Evolutionary conservation across 495 filamentous ascomycete species (phyloP).

Genomic region (Astrocystis sublimbata): DNA sequence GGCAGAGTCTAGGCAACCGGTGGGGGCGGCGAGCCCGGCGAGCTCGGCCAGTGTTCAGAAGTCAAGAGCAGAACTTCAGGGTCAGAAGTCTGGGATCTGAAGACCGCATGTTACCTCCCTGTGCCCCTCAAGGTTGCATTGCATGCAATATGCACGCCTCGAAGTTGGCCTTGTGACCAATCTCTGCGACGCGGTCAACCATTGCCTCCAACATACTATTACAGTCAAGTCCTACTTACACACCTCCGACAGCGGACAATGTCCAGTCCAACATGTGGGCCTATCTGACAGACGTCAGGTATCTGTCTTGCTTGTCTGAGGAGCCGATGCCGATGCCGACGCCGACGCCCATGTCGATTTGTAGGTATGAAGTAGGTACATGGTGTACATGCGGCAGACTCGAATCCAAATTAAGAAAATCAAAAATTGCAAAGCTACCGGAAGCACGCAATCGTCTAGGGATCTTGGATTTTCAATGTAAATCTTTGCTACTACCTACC

Average conservation of each 20-base stretch:
- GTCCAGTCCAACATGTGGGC: no score
- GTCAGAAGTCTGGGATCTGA: no score
- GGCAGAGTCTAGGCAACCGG: neutral
- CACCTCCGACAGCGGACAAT: slow-evolving; percentile 11
- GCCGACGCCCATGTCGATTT: no score
- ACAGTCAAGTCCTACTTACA: no score
- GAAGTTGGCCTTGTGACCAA: slow-evolving; percentile 8
- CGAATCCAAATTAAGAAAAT: neutral
- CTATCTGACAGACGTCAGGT: no score
- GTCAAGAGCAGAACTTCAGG: neutral
- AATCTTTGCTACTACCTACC: slow-evolving; percentile 4
- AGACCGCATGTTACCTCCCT: neutral
- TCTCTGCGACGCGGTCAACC: neutral
- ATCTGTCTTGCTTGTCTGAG: no score
- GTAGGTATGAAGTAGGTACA: no score
- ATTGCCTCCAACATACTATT: neutral
- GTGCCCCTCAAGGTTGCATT: neutral
- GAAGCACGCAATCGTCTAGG: neutral
- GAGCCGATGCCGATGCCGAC: no score
- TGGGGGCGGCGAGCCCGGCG: neutral
- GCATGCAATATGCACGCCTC: neutral
- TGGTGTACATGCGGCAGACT: no score
- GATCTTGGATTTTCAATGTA: neutral
- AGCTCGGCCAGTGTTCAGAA: no score
- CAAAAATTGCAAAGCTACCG: neutral